Evolutionary conservation across 139 green algal species (phyloP), one percentile per base, ranked within the genome.

Genomic region (Haematococcus sp.): DNA sequence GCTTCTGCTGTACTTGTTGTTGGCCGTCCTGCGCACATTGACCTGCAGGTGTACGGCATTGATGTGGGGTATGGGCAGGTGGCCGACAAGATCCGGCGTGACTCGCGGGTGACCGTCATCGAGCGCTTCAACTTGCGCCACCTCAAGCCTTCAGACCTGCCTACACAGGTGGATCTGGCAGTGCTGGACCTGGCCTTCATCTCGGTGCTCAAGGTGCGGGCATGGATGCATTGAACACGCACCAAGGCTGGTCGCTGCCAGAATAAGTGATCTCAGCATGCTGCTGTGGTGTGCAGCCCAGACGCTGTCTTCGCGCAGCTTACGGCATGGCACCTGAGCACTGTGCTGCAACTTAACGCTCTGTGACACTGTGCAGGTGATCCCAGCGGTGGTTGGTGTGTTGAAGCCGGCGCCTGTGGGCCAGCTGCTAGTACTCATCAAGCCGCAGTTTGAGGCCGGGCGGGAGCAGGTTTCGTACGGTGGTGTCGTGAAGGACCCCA

Each of bases 121-220:
- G 95, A 99, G 79, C 84, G 92, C 16, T 97, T 90, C 46, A 99
- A 99, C 82, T 76, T 99, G 75, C 86, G 94, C 2, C 68, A 95
- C 73, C 65, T 98, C 51, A 81, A 70, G 4, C 74, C 77, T 27
- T n/a, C 64, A 0, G 65, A 90, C 33, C 68, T 98, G 65, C 84
- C 85, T 0, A 61, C 27, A 17, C 33, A 75, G 82, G 84, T 94
- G 34, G 86, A 97, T 58, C 55, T 99, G 0, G 90, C 92, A 43
- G 97, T 90, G 0, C 88, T 99, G 25, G 95, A 99, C 84, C 79
- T 99, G 25, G 96, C 91, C 23, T 99, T 99, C 87, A 99, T 99
- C 64, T 93, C 81, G 7, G 80, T 98, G 35, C 82, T 97, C 35
- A 95, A 97, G 80, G 92, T 94, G 44, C 54, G 55, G n/a, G n/a